Conservation (phyloP, 2,329 filamentous ascomycete species). For the Colletotrichum chrysophilum region DNA sequence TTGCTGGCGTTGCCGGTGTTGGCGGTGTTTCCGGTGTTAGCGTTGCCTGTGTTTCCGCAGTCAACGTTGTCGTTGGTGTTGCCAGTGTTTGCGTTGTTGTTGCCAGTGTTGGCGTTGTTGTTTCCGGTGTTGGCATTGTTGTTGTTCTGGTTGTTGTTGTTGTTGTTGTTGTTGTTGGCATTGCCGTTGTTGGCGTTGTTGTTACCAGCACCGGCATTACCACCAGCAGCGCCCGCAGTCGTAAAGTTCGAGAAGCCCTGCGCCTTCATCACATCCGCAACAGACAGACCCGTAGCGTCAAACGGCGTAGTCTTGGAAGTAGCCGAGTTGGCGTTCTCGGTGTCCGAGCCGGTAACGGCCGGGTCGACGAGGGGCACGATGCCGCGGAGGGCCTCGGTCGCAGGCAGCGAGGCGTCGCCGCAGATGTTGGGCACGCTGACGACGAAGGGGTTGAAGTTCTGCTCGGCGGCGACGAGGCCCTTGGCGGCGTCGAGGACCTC, state of each 20-base stretch:
- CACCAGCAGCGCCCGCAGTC: slow-evolving; percentile 38
- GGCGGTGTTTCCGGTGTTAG: background rate
- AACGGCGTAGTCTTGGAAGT: slow-evolving; percentile 60
- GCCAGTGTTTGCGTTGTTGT: slow-evolving; percentile 25
- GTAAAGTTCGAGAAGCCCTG: slow-evolving; percentile 70
- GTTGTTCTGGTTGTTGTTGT: slow-evolving; percentile 2
- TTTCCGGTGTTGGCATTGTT: background rate
- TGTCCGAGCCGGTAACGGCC: slow-evolving; percentile 58
- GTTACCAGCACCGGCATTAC: background rate
- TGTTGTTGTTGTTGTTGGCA: background rate
- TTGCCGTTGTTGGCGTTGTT: background rate
- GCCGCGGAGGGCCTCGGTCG: slow-evolving; percentile 64
- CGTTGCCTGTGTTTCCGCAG: background rate
- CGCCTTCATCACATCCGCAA: slow-evolving; percentile 66
- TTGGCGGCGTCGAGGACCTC: slow-evolving; percentile 66
- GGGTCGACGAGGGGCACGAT: slow-evolving; percentile 73
- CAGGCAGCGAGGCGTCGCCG: slow-evolving; percentile 66
- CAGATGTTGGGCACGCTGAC: slow-evolving; percentile 67
- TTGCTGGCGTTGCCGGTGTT: slow-evolving; percentile 6
- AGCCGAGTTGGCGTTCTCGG: slow-evolving; percentile 65
- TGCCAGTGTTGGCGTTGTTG: slow-evolving; percentile 4
- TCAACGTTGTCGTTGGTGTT: slow-evolving; percentile 15
- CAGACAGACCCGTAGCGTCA: slow-evolving; percentile 63
- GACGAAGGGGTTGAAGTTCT: slow-evolving; percentile 75
- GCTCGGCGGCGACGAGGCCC: slow-evolving; percentile 69